Percentiles rank a stretch among this genome's conserved stretches.
phyloP scores from a whole-genome alignment of 257 asterid species.

The Mitragyna speciosa region DNA sequence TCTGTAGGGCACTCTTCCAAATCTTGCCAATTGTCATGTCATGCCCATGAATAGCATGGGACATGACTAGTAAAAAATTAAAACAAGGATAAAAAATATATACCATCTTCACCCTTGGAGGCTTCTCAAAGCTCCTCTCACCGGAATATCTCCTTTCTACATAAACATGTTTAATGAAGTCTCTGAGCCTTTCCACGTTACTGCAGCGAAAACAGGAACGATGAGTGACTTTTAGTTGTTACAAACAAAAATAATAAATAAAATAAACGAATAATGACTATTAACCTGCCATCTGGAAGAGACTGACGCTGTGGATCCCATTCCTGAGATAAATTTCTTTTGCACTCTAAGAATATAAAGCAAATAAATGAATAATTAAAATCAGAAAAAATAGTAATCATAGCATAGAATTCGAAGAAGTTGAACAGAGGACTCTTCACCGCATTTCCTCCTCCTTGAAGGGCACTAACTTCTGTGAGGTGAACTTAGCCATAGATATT shows the following conservation, averaged over 20 bases:
- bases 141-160: constrained; percentile 93
- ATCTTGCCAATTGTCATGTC: no score
- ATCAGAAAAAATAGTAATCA: constrained; percentile 12
- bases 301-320: constrained; percentile 96
- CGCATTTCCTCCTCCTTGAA: constrained; percentile 98
- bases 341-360: constrained; percentile 60
- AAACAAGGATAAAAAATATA: constrained; percentile 8
- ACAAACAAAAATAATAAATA: constrained; percentile 5
- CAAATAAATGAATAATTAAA: constrained; percentile 21
- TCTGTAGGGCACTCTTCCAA: no score
- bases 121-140: constrained; percentile 77
- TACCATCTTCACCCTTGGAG: constrained; percentile 74
- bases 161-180: constrained; percentile 92
- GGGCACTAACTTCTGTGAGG: constrained; percentile 98
- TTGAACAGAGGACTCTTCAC: constrained; percentile 40
- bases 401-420: constrained; percentile 4
- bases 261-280: constrained; percentile 10
- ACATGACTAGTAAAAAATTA: not conserved
- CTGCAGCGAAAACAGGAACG: constrained; percentile 33
- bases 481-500: constrained; percentile 94
- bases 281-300: constrained; percentile 88
- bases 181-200: constrained; percentile 83
- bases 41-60: no score
- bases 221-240: constrained; percentile 18
- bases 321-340: constrained; percentile 84